These are phyloP conservation scores for Agrocybe pediades DNA, from an alignment of 768 basidiomycete species.

Conservation along the genomic window DNA sequence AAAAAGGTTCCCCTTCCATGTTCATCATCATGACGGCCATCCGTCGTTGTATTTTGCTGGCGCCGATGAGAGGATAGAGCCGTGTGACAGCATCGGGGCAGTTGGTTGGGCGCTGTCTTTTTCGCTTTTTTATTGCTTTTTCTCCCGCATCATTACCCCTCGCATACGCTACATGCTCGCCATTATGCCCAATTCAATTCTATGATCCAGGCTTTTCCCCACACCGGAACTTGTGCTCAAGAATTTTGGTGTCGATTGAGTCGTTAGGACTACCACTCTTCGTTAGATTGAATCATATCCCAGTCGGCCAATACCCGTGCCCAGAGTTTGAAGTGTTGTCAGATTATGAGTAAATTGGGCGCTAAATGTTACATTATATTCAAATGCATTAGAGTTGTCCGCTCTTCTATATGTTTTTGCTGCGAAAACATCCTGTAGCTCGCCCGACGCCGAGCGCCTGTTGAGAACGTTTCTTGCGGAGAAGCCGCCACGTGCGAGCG, in stretches of 20 bases:
- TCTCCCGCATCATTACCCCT: constrained; percentile 5
- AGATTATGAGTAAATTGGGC: too few species aligned
- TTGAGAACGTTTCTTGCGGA: too few species aligned
- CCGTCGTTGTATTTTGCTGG: constrained; percentile 12
- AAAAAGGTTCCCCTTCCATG: constrained; percentile 14
- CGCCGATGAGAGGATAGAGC: constrained; percentile 1
- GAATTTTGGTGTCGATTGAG: background rate
- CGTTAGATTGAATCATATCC: background rate
- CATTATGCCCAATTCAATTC: constrained; percentile 11
- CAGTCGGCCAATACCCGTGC: background rate
- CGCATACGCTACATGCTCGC: constrained; percentile 7
- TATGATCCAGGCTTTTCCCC: constrained; percentile 6
- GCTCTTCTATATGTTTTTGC: too few species aligned
- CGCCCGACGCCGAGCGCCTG: too few species aligned
- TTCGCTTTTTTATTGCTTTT: constrained; percentile 2
- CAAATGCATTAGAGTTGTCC: too few species aligned
- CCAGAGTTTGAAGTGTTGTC: background rate
- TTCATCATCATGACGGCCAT: constrained; percentile 13
- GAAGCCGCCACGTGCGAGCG: constrained; percentile 4
- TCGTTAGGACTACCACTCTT: background rate
- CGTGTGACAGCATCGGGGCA: background rate
- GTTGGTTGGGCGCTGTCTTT: constrained; percentile 7
- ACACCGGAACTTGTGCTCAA: background rate
- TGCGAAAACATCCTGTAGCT: too few species aligned
- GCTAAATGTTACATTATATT: too few species aligned